Evolutionary conservation across 768 basidiomycete species (phyloP).

Genomic region (Phaeotremella skinneri): DNA sequence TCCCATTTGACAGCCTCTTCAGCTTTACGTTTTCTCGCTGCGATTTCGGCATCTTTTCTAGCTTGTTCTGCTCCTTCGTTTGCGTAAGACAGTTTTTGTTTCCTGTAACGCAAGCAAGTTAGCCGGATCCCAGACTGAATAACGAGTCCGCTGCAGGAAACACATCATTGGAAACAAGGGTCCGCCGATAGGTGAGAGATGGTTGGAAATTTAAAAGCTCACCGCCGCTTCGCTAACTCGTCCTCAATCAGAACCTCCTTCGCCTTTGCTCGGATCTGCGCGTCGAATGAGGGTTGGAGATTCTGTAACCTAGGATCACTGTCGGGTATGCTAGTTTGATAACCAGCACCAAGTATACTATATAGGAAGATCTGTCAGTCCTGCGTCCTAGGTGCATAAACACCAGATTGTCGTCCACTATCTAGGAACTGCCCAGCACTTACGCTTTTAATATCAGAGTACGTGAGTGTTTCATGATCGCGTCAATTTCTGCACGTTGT

Average conservation of each 20-base stretch:
- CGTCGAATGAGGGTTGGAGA: conserved; percentile 44
- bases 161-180: too few relatives aligned
- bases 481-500: conserved; percentile 49
- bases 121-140: too few relatives aligned
- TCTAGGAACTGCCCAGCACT: conserved; percentile 16
- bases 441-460: conserved; percentile 46
- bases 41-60: conserved; percentile 41
- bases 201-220: conserved; percentile 12
- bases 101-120: conserved; percentile 20
- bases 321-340: conserved; percentile 41
- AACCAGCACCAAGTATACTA: conserved; percentile 46
- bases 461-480: conserved; percentile 47
- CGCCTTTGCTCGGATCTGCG: conserved; percentile 42
- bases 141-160: too few relatives aligned
- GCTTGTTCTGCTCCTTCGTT: conserved; percentile 52
- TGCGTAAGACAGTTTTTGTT: conserved; percentile 45
- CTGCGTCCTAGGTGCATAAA: neutral
- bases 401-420: neutral
- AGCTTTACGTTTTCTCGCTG: conserved; percentile 44
- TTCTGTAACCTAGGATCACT: conserved; percentile 39
- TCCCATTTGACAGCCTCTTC: conserved; percentile 50
- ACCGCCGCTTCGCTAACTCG: conserved; percentile 45
- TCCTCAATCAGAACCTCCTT: conserved; percentile 50
- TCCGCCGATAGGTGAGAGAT: too few relatives aligned
- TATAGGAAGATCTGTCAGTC: conserved; percentile 7